Evolutionary conservation across 495 filamentous ascomycete species (phyloP).

Genomic region (Penicillium alfredii): DNA sequence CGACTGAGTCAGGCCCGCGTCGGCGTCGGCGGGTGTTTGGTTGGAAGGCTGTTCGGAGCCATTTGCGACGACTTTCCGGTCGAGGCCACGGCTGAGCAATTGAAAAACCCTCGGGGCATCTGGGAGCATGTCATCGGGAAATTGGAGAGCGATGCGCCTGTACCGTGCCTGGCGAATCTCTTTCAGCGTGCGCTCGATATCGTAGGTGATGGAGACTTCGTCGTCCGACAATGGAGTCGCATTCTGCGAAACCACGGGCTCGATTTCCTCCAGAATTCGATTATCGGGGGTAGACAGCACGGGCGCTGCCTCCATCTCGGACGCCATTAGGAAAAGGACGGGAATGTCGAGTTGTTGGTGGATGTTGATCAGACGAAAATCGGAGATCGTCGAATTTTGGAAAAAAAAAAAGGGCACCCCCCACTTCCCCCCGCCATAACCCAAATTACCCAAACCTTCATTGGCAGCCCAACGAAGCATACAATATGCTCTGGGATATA

Average conservation of each 20-base stretch:
- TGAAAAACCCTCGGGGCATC: constrained; percentile 81
- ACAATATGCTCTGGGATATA: no score
- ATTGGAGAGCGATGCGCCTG: constrained; percentile 79
- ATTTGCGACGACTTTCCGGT: constrained; percentile 23
- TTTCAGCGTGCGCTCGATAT: constrained; percentile 72
- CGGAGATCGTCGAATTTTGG: constrained; percentile 9
- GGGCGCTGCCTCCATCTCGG: constrained; percentile 51
- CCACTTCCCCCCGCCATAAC: constrained; percentile 38
- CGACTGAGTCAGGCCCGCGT: constrained; percentile 18
- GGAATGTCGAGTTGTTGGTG: constrained; percentile 7
- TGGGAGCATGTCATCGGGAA: constrained; percentile 83
- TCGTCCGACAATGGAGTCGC: constrained; percentile 50
- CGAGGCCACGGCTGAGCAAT: constrained; percentile 56
- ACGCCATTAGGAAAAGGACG: constrained; percentile 20
- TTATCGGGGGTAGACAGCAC: constrained; percentile 85
- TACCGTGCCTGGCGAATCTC: constrained; percentile 69
- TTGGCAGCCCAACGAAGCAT: constrained; percentile 13
- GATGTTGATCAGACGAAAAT: constrained; percentile 1
- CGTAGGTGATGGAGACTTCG: constrained; percentile 73
- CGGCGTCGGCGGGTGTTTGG: constrained; percentile 11
- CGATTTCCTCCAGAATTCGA: constrained; percentile 59
- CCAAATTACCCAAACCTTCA: constrained; percentile 22
- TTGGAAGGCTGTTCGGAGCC: constrained; percentile 6
- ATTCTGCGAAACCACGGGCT: constrained; percentile 27
- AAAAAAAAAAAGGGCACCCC: constrained; percentile 23